Evolutionary conservation across 768 basidiomycete species (phyloP), one percentile per base, ranked within the genome.

Genomic region (Tylopilus balloui): DNA sequence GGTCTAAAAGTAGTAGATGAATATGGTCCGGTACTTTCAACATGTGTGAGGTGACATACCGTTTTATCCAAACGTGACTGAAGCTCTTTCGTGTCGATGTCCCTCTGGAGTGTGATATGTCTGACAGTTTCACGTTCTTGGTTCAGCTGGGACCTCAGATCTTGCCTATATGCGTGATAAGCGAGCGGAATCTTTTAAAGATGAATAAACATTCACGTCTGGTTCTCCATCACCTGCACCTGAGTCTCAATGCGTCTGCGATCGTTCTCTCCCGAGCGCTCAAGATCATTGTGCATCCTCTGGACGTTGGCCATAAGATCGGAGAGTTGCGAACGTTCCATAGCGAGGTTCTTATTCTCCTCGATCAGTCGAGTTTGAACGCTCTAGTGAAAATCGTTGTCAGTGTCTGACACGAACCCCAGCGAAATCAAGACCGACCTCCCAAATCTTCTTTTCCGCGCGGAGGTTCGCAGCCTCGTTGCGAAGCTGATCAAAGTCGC

Each of bases 381-480:
- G 53, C 79, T 81, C 92, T 92, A 53, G 40, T 5, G 32, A 42
- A 50, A 24, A n/a, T 43, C 37, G 39, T 44, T 6, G 11, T 61
- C 39, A 60, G n/a, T 34, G 7, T 45, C 23, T n/a, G 15, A 10
- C 29, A 8, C 8, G 8, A 19, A 4, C n/a, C 4, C 13, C 4
- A n/a, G 19, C n/a, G 6, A 6, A 20, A 51, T 2, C 29, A 31
- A n/a, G 28, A 61, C 78, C 27, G 45, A 89, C 92, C 84, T 91
- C 89, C 86, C 88, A 92, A 29, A 94, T 88, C 61, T 82, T 86
- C 73, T 92, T 94, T 77, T 98, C 95, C 0, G 92, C 93, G 36
- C 87, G 82, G 15, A 96, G 77, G 64, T 90, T 94, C 3, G 89
- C 87, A 54, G 76, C 80, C 58, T 97, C 94, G 56, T 88, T 90